Evolutionary conservation across 352 stramenopile genomes (phyloP).

Genomic region (Pythium folliculosum): DNA sequence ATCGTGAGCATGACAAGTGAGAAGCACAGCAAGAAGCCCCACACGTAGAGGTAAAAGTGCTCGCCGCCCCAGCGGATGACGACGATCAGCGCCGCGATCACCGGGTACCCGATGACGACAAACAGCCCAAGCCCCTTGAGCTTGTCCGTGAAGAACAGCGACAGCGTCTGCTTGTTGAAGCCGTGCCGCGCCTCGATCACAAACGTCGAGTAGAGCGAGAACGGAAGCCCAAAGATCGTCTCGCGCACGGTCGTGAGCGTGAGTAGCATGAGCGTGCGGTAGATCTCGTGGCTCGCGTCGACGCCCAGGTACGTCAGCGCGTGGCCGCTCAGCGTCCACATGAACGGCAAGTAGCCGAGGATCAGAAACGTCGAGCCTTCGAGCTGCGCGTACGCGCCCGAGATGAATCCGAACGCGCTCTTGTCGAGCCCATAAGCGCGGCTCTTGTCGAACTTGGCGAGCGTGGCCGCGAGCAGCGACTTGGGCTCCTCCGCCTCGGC

Average conservation of each 20-base stretch:
- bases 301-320: conserved; percentile 59
- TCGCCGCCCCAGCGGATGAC: conserved; percentile 76
- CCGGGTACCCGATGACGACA: conserved; percentile 71
- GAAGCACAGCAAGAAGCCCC: conserved; percentile 94
- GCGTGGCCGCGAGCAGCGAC: conserved; percentile 84
- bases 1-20: conserved; percentile 96
- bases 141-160: conserved; percentile 96
- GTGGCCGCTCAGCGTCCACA: conserved; percentile 88
- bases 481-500: conserved; percentile 17
- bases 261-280: conserved; percentile 70
- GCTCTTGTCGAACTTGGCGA: conserved; percentile 92
- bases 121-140: conserved; percentile 92
- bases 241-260: conserved; percentile 67
- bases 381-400: conserved; percentile 80
- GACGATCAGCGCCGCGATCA: conserved; percentile 62
- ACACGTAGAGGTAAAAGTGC: conserved; percentile 93
- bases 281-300: conserved; percentile 83
- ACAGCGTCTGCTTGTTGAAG: conserved; percentile 97
- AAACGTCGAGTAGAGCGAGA: conserved; percentile 94
- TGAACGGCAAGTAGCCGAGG: conserved; percentile 91
- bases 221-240: conserved; percentile 61
- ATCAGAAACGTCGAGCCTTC: conserved; percentile 89
- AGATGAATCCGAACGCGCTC: conserved; percentile 94
- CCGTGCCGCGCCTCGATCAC: conserved; percentile 95
- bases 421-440: conserved; percentile 96